Evolutionary conservation across 345 rosid species (phyloP).

Genomic region (Lepidium didymum): DNA sequence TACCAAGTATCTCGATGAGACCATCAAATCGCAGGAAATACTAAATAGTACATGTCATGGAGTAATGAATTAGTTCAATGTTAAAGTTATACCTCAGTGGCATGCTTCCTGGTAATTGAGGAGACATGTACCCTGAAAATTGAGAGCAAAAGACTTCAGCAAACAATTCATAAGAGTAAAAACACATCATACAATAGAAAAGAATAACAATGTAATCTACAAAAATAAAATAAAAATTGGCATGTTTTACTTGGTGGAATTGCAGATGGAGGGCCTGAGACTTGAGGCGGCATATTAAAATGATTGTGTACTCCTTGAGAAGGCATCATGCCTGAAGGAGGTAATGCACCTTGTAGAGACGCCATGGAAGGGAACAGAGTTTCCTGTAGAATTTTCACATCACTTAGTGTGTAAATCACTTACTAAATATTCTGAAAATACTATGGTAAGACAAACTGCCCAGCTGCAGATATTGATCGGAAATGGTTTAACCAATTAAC

Average conservation of each 20-base stretch:
- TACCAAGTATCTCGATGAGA: neutral
- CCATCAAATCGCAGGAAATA: neutral
- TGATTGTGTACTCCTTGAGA: conserved; percentile 43
- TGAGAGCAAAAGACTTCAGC: neutral
- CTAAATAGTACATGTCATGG: neutral
- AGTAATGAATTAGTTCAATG: neutral
- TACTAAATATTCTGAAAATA: neutral
- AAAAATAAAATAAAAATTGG: neutral
- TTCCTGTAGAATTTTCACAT: conserved; percentile 28
- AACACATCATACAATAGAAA: neutral
- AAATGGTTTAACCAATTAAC: neutral
- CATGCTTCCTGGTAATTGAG: conserved; percentile 44
- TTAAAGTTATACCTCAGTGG: conserved; percentile 44
- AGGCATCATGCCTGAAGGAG: conserved; percentile 45
- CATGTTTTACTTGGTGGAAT: conserved; percentile 52
- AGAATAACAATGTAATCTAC: neutral
- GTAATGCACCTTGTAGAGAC: conserved; percentile 57
- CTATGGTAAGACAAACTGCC: neutral
- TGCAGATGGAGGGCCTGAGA: conserved; percentile 33
- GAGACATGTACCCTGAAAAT: conserved; percentile 55
- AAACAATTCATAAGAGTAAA: neutral
- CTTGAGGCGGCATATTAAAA: conserved; percentile 40
- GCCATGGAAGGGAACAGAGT: conserved; percentile 74
- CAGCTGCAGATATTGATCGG: neutral
- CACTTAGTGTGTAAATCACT: neutral